These are phyloP conservation scores for Pluteus cervinus DNA, from an alignment of 768 basidiomycete species.

Conservation along the genomic window DNA sequence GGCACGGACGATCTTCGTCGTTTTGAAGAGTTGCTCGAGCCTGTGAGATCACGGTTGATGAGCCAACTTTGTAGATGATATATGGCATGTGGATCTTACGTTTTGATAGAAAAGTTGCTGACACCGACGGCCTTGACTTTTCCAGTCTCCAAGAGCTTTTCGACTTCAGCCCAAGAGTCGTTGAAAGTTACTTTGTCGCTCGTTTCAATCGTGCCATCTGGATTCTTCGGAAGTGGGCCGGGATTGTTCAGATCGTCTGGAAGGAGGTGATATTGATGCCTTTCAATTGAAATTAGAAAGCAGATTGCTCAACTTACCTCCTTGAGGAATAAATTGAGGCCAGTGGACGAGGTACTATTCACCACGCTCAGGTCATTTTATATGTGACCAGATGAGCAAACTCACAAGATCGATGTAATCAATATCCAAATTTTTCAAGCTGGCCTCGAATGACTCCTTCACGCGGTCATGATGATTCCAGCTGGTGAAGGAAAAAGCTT, in stretches of 20 bases:
- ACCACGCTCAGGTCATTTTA: background rate
- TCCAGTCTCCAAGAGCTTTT: constrained; percentile 39
- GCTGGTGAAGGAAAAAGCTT: constrained; percentile 12
- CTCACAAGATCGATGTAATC: constrained; percentile 47
- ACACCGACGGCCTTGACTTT: constrained; percentile 49
- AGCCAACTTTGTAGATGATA: background rate
- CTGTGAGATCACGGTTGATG: constrained; percentile 12
- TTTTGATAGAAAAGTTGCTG: constrained; percentile 56
- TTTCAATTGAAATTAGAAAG: background rate
- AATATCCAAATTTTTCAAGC: constrained; percentile 25
- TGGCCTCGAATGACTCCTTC: constrained; percentile 24
- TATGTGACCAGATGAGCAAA: no score
- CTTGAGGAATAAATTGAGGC: constrained; percentile 32
- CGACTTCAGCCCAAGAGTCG: constrained; percentile 45
- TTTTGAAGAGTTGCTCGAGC: constrained; percentile 32
- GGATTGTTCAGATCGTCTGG: background rate
- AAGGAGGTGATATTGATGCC: background rate
- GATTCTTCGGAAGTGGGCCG: constrained; percentile 14
- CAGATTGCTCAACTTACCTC: constrained; percentile 14
- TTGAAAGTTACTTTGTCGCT: constrained; percentile 28
- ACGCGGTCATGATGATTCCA: constrained; percentile 29
- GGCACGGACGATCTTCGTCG: constrained; percentile 37
- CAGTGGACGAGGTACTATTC: constrained; percentile 47
- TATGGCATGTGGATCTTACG: constrained; percentile 21
- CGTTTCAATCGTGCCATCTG: constrained; percentile 28